Evolutionary conservation across 805 yeast genomes (phyloP), one percentile per base, ranked within the genome.

Genomic region (Yamadazyma paraphyllophila): DNA sequence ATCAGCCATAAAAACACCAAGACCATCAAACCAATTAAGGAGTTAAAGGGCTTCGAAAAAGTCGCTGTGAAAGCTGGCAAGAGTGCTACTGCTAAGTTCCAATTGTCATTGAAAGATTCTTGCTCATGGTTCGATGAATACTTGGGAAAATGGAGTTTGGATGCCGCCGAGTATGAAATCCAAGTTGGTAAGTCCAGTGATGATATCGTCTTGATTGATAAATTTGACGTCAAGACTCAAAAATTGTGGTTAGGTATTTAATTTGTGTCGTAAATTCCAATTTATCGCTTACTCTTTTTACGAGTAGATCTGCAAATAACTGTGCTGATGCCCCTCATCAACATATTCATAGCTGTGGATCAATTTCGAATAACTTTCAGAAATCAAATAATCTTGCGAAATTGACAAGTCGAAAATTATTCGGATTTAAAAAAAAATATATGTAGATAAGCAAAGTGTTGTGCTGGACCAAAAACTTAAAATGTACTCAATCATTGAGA

Each of bases 41-140:
- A 82, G 56, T 68, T 82, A 59, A 81, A 78, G 59, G 85, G 76
- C 14, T 82, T 78, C 57, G 72, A 64, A 17, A 81, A 82, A 60
- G 74, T 77, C n/a, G 53, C 46, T 20, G 50, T 82, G 44, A 56
- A 63, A 41, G 65, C 81, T 2, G 81, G 81, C 10, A 73, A 69
- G 49, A 45, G 67, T 7, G 59, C 62, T 43, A 56, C 61, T 1
- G 78, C 73, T 17, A 47, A 57, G 1, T 53, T 80, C 29, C 55
- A 55, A 15, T 53, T 78, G 27, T 66, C 71, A 0, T 48, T 76
- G 46, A 75, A 76, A 51, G 80, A 80, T 49, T 56, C 63, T 14
- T 77, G 79, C 20, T 78, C 85, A 0, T 81, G 62, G 67, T 82
- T 72, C 60, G 78, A 82, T 49, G 79, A 69, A 45, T 69, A 69